phyloP scores from a whole-genome alignment of 495 filamentous ascomycete species.

The Penicillium canescens region DNA sequence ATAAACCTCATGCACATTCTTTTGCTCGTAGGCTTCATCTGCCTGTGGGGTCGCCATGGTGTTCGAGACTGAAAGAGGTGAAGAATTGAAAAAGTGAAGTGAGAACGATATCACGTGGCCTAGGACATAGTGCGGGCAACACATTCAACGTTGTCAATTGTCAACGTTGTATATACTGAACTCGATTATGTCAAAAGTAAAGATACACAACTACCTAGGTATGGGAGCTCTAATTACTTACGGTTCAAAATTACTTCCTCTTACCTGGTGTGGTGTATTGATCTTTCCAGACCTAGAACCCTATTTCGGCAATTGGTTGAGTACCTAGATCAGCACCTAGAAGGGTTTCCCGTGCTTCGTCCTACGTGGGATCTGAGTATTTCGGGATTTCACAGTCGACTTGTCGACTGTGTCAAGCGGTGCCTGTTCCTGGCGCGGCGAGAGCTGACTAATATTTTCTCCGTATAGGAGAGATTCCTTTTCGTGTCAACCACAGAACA shows the following conservation, averaged over 20 bases:
- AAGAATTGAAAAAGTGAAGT: slow-evolving; percentile 2
- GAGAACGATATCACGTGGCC: slow-evolving; percentile 7
- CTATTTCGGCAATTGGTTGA: not conserved
- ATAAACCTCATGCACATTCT: slow-evolving; percentile 91
- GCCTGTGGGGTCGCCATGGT: slow-evolving; percentile 15
- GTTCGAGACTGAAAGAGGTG: not conserved
- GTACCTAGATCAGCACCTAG: not conserved
- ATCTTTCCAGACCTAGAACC: not conserved
- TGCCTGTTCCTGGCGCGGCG: not conserved
- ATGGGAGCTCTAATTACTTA: not conserved
- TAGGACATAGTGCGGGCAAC: not conserved
- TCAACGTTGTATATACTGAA: too few species aligned
- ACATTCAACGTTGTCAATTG: not conserved
- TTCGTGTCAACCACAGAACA: not conserved
- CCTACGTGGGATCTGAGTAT: not conserved
- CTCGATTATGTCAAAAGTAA: too few species aligned
- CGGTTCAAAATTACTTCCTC: not conserved
- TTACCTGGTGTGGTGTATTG: not conserved
- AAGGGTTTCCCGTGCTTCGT: not conserved
- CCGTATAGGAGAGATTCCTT: not conserved
- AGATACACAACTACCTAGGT: too few species aligned
- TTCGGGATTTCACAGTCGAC: not conserved
- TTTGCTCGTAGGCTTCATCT: slow-evolving; percentile 66
- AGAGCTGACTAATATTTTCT: not conserved
- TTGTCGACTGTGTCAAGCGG: not conserved